Conservation (phyloP, 805 yeast genomes). For the Hanseniaspora guilliermondii region DNA sequence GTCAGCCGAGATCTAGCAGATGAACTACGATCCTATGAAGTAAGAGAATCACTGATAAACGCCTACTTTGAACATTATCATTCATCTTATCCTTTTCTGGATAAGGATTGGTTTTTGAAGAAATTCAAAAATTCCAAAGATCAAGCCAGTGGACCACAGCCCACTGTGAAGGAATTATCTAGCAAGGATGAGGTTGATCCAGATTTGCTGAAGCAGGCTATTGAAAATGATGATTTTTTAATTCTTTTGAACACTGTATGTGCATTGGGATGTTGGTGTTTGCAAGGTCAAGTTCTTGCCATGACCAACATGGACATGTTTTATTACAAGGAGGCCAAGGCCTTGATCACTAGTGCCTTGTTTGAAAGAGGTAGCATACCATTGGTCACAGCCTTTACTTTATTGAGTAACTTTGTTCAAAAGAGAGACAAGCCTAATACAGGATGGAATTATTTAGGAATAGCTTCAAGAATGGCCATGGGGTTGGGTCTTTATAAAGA, state of each 20-base stretch:
- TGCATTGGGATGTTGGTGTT: constrained; percentile 61
- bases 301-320: constrained; percentile 35
- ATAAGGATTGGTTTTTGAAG: constrained; percentile 38
- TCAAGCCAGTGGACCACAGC: background rate
- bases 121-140: background rate
- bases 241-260: constrained; percentile 44
- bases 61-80: constrained; percentile 50
- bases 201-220: constrained; percentile 28
- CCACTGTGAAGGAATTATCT: background rate
- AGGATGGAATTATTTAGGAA: constrained; percentile 56
- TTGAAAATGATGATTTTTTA: constrained; percentile 32
- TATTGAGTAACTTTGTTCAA: constrained; percentile 50
- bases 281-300: constrained; percentile 39
- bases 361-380: constrained; percentile 50
- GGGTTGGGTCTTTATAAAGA: constrained; percentile 53
- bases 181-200: constrained; percentile 33
- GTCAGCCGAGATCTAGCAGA: constrained; percentile 6
- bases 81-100: constrained; percentile 48
- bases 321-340: constrained; percentile 44
- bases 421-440: constrained; percentile 55
- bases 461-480: constrained; percentile 54
- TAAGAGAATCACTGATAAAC: constrained; percentile 31
- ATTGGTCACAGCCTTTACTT: constrained; percentile 40
- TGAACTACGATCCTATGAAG: constrained; percentile 14
- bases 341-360: constrained; percentile 33